Conservation (phyloP, 78 protist genomes). For the Speleostelium caveatum region DNA sequence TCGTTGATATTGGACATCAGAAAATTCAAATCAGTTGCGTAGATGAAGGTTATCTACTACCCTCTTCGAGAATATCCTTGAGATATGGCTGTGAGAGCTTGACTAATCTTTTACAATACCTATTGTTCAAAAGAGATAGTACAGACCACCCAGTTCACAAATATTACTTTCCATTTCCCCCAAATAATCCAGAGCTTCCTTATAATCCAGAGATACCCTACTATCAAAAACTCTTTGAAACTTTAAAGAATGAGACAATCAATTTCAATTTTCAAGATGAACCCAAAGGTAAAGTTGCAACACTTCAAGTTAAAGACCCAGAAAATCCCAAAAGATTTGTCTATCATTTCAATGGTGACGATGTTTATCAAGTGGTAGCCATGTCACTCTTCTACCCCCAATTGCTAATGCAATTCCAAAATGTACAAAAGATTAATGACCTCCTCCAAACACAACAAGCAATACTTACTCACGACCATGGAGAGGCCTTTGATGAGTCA, state of each 20-base stretch:
- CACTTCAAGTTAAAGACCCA: conserved; percentile 2
- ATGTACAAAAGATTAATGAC: background rate
- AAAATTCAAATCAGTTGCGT: conserved; percentile 42
- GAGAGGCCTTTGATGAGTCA: conserved; percentile 9
- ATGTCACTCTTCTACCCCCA: conserved; percentile 56
- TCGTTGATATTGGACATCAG: conserved; percentile 61
- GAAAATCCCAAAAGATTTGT: background rate
- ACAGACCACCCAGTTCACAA: conserved; percentile 25
- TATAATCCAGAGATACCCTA: background rate
- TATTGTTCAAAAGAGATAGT: background rate
- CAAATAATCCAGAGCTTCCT: background rate
- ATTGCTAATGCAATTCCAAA: background rate
- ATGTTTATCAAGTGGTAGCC: conserved; percentile 21
- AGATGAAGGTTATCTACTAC: conserved; percentile 65
- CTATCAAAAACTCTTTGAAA: conserved; percentile 34
- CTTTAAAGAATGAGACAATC: conserved; percentile 32
- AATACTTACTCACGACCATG: background rate
- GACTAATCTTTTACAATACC: conserved; percentile 37
- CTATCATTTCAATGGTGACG: conserved; percentile 60
- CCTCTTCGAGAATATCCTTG: conserved; percentile 12
- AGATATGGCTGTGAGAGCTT: conserved; percentile 34
- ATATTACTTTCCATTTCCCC: conserved; percentile 41
- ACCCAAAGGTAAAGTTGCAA: background rate
- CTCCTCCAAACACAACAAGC: background rate
- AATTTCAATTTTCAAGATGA: background rate